These are phyloP conservation scores for Didymella keratinophila DNA, from an alignment of 2,329 filamentous ascomycete genomes.

Conservation along the genomic window DNA sequence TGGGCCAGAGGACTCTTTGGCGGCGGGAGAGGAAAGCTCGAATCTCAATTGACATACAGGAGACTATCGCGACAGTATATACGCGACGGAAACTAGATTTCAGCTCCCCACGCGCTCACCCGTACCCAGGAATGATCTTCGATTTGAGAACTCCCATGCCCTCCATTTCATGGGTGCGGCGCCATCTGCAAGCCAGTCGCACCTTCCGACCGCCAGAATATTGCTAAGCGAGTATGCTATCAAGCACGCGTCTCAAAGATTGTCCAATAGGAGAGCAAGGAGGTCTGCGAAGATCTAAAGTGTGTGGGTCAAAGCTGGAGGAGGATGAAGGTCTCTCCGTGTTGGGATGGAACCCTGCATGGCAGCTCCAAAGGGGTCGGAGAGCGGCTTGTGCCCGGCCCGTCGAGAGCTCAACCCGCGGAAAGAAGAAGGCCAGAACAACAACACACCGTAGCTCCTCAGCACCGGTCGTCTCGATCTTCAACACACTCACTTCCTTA, in stretches of 20 bases:
- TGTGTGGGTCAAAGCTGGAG: conserved; percentile 5
- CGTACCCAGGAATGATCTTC: conserved; percentile 1
- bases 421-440: conserved; percentile 3
- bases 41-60: neutral
- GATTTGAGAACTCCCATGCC: conserved; percentile 18
- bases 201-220: conserved; percentile 8
- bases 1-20: neutral
- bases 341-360: conserved; percentile 1
- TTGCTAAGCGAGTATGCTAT: neutral
- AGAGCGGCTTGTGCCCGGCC: conserved; percentile 8
- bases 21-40: neutral
- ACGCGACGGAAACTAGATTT: neutral
- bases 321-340: conserved; percentile 5
- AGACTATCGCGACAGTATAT: conserved; percentile 10
- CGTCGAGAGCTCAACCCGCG: conserved; percentile 2
- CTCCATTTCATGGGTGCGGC: conserved; percentile 11
- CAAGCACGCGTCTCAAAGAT: neutral
- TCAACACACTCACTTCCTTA: neutral
- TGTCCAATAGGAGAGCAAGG: conserved; percentile 2
- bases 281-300: neutral
- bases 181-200: conserved; percentile 23
- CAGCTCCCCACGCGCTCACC: conserved; percentile 15
- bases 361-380: neutral
- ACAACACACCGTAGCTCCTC: neutral
- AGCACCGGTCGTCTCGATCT: neutral